Conservation (phyloP, 2,329 filamentous ascomycete species). For the Fusarium tupiense region DNA sequence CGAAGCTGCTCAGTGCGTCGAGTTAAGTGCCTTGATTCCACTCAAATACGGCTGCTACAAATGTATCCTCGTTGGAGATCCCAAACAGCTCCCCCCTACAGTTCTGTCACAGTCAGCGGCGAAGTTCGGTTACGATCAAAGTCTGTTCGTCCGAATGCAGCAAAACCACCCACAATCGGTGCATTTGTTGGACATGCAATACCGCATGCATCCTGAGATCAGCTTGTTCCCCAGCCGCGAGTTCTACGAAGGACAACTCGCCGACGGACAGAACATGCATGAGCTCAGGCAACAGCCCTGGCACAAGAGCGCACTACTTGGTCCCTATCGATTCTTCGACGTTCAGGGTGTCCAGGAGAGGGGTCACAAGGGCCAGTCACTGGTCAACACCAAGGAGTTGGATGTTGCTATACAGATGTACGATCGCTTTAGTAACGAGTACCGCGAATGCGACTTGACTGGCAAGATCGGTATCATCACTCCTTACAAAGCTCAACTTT, state of each 20-base stretch:
- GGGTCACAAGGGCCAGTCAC: conserved; percentile 84
- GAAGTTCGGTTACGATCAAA: conserved; percentile 95
- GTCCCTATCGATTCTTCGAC: conserved; percentile 97
- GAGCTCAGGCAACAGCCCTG: conserved; percentile 80
- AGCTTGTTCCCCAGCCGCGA: conserved; percentile 88
- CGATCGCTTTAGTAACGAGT: conserved; percentile 79
- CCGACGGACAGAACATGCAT: conserved; percentile 87
- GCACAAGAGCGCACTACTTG: conserved; percentile 84
- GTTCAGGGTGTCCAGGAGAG: conserved; percentile 87
- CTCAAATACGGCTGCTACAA: conserved; percentile 97
- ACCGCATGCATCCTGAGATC: conserved; percentile 99
- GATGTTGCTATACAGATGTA: conserved; percentile 88
- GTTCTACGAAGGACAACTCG: conserved; percentile 89
- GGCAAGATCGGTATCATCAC: conserved; percentile 97
- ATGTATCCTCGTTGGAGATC: conserved; percentile 96
- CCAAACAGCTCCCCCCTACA: conserved; percentile 95
- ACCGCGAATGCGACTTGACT: conserved; percentile 72
- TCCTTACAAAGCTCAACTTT: conserved; percentile 93
- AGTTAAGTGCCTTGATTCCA: conserved; percentile 94
- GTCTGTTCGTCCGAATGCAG: conserved; percentile 98
- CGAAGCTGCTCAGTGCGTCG: conserved; percentile 97
- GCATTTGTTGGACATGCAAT: conserved; percentile 95
- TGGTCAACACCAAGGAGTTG: conserved; percentile 89
- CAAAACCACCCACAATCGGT: conserved; percentile 87
- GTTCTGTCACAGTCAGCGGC: conserved; percentile 94